These are phyloP conservation scores for Kwoniella newhampshirensis DNA, from an alignment of 768 basidiomycete species.

Conservation along the genomic window DNA sequence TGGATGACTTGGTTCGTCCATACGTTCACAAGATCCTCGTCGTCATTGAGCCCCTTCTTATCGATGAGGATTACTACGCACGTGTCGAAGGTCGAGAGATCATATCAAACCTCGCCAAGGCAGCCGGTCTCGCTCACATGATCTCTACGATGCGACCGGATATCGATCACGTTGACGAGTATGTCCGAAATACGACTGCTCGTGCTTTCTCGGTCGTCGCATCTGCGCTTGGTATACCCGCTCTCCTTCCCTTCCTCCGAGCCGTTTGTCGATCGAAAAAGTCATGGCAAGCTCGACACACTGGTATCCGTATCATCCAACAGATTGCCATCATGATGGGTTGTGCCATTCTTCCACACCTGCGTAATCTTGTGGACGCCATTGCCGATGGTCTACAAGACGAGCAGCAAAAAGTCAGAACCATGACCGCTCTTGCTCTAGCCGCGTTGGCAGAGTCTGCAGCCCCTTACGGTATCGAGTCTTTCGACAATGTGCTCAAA, in stretches of 20 bases:
- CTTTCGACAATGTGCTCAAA: constrained; percentile 95
- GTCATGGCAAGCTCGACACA: constrained; percentile 99
- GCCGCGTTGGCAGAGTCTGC: constrained; percentile 96
- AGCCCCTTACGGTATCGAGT: constrained; percentile 98
- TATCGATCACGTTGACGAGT: constrained; percentile 99
- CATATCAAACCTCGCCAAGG: constrained; percentile 97
- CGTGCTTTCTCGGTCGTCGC: constrained; percentile 98
- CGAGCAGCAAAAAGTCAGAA: constrained; percentile 93
- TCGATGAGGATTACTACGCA: constrained; percentile 80
- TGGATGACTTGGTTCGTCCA: constrained; percentile 96
- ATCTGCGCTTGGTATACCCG: constrained; percentile 95
- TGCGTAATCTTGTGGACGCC: constrained; percentile 93
- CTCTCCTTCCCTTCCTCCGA: constrained; percentile 94
- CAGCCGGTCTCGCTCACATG: constrained; percentile 98
- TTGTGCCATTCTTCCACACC: constrained; percentile 93
- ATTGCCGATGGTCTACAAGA: constrained; percentile 90
- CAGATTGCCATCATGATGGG: constrained; percentile 99
- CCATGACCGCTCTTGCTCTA: constrained; percentile 88
- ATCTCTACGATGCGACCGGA: constrained; percentile 99
- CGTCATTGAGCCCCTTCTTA: constrained; percentile 97
- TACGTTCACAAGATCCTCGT: constrained; percentile 99
- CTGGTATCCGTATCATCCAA: constrained; percentile 98
- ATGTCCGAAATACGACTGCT: constrained; percentile 97
- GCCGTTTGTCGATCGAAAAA: constrained; percentile 98
- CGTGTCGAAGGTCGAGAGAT: constrained; percentile 99